These are phyloP conservation scores for Coleophoma cylindrospora DNA, from an alignment of 2,329 filamentous ascomycete genomes.

Conservation along the genomic window DNA sequence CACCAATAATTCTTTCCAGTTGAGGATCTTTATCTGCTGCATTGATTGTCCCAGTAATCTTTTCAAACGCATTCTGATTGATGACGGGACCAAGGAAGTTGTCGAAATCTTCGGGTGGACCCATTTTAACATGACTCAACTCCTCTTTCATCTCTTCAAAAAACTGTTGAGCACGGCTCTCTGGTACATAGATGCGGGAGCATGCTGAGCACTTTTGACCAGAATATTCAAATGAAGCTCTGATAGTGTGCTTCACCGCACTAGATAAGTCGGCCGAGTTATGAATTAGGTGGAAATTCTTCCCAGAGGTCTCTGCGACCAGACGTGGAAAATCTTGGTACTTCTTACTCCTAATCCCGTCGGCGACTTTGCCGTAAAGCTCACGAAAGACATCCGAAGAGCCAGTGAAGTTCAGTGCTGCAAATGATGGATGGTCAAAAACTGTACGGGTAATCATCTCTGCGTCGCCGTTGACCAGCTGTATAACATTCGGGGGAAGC, in stretches of 20 bases:
- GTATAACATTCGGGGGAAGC: slow-evolving; percentile 82
- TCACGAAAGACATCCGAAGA: slow-evolving; percentile 87
- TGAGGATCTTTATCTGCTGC: slow-evolving; percentile 68
- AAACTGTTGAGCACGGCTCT: slow-evolving; percentile 70
- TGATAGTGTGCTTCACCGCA: slow-evolving; percentile 75
- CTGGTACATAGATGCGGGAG: slow-evolving; percentile 72
- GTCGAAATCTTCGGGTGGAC: slow-evolving; percentile 59
- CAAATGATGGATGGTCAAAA: slow-evolving; percentile 73
- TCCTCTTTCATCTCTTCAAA: slow-evolving; percentile 62
- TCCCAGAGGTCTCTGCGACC: slow-evolving; percentile 86
- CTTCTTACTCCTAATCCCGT: slow-evolving; percentile 72
- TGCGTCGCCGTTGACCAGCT: slow-evolving; percentile 87
- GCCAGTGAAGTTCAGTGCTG: slow-evolving; percentile 89
- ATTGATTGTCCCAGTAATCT: slow-evolving; percentile 71
- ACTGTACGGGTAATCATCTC: slow-evolving; percentile 76
- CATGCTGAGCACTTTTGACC: slow-evolving; percentile 89
- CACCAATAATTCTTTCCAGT: slow-evolving; percentile 69
- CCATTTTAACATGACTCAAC: slow-evolving; percentile 64
- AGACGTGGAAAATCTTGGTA: slow-evolving; percentile 85
- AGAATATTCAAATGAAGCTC: slow-evolving; percentile 85
- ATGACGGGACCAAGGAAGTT: slow-evolving; percentile 89
- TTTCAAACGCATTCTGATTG: slow-evolving; percentile 75
- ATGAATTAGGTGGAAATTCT: slow-evolving; percentile 89
- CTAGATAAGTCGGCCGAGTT: slow-evolving; percentile 71
- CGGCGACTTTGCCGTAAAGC: slow-evolving; percentile 81